Percentiles rank a stretch among this genome's conserved stretches.
Evolutionary conservation across 2,329 filamentous ascomycete genomes (phyloP).

Genomic region (Cladosporium sp.): DNA sequence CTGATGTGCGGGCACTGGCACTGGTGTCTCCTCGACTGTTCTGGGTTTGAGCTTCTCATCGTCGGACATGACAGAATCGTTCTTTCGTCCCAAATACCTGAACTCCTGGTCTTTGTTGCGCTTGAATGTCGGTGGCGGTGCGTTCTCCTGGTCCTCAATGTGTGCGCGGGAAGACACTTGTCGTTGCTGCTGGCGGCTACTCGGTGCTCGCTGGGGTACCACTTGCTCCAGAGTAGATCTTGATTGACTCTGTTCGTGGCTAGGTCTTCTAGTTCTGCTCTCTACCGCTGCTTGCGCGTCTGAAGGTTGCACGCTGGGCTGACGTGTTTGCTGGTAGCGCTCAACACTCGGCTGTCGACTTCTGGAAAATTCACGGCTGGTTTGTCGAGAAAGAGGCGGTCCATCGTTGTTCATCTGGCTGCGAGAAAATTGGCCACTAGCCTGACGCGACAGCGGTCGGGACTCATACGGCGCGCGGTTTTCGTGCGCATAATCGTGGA

Average conservation of each 20-base stretch:
- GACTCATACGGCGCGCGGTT: conserved; percentile 22
- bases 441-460: conserved; percentile 24
- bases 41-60: conserved; percentile 42
- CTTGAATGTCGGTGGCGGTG: conserved; percentile 65
- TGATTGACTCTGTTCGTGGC: conserved; percentile 22
- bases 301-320: conserved; percentile 22
- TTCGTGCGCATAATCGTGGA: conserved; percentile 32
- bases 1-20: conserved; percentile 26
- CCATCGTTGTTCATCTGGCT: conserved; percentile 26
- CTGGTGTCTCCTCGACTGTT: conserved; percentile 36
- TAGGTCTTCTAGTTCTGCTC: conserved; percentile 17
- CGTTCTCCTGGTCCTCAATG: conserved; percentile 75
- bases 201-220: conserved; percentile 36
- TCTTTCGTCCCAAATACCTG: conserved; percentile 51
- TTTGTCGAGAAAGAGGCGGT: conserved; percentile 26
- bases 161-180: conserved; percentile 44
- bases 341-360: conserved; percentile 30
- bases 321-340: conserved; percentile 20
- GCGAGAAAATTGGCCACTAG: conserved; percentile 21
- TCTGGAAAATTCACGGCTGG: conserved; percentile 23
- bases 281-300: conserved; percentile 13
- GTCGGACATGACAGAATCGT: conserved; percentile 49
- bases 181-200: conserved; percentile 38
- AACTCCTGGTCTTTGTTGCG: conserved; percentile 53
- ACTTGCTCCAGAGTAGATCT: conserved; percentile 23